These are phyloP conservation scores for Sclerotiophoma versabilis DNA, from an alignment of 2,329 filamentous ascomycete genomes.

Conservation along the genomic window DNA sequence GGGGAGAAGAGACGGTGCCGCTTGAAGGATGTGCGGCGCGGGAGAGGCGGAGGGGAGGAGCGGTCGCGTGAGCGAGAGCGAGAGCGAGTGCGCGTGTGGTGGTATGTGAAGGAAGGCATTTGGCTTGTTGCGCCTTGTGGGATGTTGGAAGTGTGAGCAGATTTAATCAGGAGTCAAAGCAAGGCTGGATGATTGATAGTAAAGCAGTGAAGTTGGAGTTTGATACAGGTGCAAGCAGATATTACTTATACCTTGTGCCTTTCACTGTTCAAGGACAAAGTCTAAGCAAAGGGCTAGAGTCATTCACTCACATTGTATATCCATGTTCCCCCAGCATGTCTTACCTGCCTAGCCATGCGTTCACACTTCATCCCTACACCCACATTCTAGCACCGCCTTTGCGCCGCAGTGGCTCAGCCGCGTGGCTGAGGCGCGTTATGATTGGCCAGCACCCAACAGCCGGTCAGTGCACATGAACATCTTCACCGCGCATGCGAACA, in stretches of 20 bases:
- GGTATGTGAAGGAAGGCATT: slow-evolving; percentile 38
- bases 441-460: background rate
- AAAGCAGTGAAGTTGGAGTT: background rate
- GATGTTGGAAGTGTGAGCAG: background rate
- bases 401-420: slow-evolving; percentile 10
- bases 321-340: slow-evolving; percentile 13
- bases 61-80: slow-evolving; percentile 31
- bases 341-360: slow-evolving; percentile 20
- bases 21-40: slow-evolving; percentile 36
- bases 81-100: slow-evolving; percentile 28
- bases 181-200: background rate
- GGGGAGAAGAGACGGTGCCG: slow-evolving; percentile 32
- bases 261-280: background rate
- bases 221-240: background rate
- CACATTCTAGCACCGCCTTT: slow-evolving; percentile 8
- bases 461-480: slow-evolving; percentile 5
- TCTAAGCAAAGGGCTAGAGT: background rate
- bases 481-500: slow-evolving; percentile 16
- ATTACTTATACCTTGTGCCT: no score
- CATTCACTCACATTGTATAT: slow-evolving; percentile 11
- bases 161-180: background rate
- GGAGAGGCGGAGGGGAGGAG: slow-evolving; percentile 26
- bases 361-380: slow-evolving; percentile 1
- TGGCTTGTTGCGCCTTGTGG: background rate
- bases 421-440: background rate